Percentiles rank a stretch among this genome's conserved stretches.
These are phyloP conservation scores for Handroanthus guayacan DNA, from an alignment of 257 asterid genomes.

Conservation along the genomic window DNA sequence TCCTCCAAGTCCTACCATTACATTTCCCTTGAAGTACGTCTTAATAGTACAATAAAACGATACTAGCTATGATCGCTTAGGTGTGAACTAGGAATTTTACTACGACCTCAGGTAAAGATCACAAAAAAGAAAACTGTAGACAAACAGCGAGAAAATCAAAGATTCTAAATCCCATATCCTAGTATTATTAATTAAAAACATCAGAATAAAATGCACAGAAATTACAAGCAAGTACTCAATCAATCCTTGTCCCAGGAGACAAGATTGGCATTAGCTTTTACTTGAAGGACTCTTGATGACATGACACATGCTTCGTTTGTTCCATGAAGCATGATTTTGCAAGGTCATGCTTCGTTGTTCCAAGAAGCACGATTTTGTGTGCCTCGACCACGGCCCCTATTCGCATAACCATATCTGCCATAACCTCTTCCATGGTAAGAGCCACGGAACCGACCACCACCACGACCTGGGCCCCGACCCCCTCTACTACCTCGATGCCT, in stretches of 20 bases:
- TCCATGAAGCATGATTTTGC: slow-evolving; percentile 44
- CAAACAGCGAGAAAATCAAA: background rate
- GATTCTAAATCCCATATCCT: slow-evolving; percentile 33
- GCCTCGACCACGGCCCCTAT: slow-evolving; percentile 70
- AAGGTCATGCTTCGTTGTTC: slow-evolving; percentile 20
- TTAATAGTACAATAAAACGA: background rate
- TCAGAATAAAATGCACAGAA: slow-evolving; percentile 50
- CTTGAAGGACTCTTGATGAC: background rate
- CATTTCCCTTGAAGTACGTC: background rate
- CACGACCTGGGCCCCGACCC: slow-evolving; percentile 75
- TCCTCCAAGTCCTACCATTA: background rate
- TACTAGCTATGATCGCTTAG: background rate
- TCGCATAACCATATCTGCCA: slow-evolving; percentile 55
- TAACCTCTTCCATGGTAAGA: slow-evolving; percentile 69
- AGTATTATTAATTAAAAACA: slow-evolving; percentile 39
- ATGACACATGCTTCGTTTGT: background rate
- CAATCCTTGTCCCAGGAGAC: slow-evolving; percentile 43
- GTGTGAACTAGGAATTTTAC: background rate
- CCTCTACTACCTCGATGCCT: slow-evolving; percentile 89
- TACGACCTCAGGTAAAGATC: slow-evolving; percentile 23
- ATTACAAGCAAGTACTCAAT: slow-evolving; percentile 45
- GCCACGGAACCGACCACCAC: slow-evolving; percentile 77
- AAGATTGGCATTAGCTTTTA: slow-evolving; percentile 35
- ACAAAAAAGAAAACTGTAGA: background rate
- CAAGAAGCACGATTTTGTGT: slow-evolving; percentile 42